phyloP scores from a whole-genome alignment of 1,139 yeast species.

The Sugiyamaella grinbergsii region DNA sequence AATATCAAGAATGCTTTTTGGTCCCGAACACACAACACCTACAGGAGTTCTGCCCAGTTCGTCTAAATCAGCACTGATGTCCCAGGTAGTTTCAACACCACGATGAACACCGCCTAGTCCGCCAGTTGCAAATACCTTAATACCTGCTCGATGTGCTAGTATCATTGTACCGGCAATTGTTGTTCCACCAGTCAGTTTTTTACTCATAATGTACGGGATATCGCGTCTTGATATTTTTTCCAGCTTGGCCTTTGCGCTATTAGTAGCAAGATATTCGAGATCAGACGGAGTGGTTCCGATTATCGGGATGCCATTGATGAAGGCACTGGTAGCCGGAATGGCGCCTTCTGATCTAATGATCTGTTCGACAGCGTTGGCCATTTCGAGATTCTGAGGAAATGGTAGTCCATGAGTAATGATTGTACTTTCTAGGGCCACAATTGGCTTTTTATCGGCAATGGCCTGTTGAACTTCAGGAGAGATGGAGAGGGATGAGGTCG shows the following conservation, averaged over 20 bases:
- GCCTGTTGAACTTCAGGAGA: conserved; percentile 68
- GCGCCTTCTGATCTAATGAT: conserved; percentile 65
- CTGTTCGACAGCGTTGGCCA: conserved; percentile 71
- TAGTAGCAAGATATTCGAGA: conserved; percentile 47
- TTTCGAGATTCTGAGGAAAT: conserved; percentile 68
- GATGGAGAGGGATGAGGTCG: conserved; percentile 31
- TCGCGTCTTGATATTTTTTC: conserved; percentile 81
- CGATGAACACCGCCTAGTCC: conserved; percentile 93
- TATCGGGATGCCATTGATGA: conserved; percentile 66
- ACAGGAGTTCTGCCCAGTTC: conserved; percentile 83
- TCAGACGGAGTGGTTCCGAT: conserved; percentile 62
- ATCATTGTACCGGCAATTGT: conserved; percentile 92
- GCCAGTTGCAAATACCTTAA: conserved; percentile 87
- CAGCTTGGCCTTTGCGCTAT: conserved; percentile 32
- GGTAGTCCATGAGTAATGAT: conserved; percentile 91
- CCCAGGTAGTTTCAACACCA: conserved; percentile 74
- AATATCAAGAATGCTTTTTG: conserved; percentile 82
- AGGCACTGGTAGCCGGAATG: conserved; percentile 85
- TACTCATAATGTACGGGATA: conserved; percentile 71
- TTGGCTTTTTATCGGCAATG: conserved; percentile 55
- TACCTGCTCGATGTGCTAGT: conserved; percentile 71
- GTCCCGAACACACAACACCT: conserved; percentile 89
- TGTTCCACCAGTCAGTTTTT: conserved; percentile 73
- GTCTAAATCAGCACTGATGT: conserved; percentile 83
- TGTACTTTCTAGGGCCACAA: conserved; percentile 82